A percentile compares a stretch with the other conserved stretches of the same genome.
These are phyloP conservation scores for Camelina hispida DNA, from an alignment of 345 rosid species.

Conservation along the genomic window DNA sequence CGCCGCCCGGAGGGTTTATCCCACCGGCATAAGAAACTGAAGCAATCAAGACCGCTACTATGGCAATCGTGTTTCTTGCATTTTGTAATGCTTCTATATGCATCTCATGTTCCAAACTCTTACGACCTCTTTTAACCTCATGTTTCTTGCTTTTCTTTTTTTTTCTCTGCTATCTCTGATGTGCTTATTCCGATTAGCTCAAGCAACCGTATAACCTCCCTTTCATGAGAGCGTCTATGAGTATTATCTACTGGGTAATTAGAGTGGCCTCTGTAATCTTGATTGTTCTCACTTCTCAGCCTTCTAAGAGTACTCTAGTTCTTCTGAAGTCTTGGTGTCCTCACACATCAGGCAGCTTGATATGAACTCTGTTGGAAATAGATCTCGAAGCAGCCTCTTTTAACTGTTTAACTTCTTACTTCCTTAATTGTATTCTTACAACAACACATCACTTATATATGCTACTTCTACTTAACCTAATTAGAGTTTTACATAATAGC, in stretches of 20 bases:
- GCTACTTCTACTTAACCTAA: too few relatives aligned
- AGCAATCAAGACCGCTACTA: constrained; percentile 68
- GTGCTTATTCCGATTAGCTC: background rate
- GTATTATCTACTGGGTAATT: too few relatives aligned
- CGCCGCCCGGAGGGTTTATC: constrained; percentile 68
- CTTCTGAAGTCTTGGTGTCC: background rate
- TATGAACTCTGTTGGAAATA: background rate
- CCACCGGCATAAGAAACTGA: constrained; percentile 71
- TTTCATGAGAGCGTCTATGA: too few relatives aligned
- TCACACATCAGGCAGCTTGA: background rate
- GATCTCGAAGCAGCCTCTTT: too few relatives aligned
- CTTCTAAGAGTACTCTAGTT: background rate
- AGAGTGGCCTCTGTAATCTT: background rate
- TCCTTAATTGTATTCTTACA: too few relatives aligned
- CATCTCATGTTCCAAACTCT: constrained; percentile 45
- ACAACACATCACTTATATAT: too few relatives aligned
- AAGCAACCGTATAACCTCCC: constrained; percentile 1
- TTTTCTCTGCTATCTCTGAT: background rate
- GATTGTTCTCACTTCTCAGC: constrained; percentile 1
- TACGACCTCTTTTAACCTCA: constrained; percentile 8
- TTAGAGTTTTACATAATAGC: too few relatives aligned
- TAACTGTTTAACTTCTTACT: too few relatives aligned
- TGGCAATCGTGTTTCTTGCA: constrained; percentile 61
- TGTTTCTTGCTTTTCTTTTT: constrained; percentile 12
- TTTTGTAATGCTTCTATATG: constrained; percentile 61